Percentiles rank a stretch among this genome's conserved stretches.
Conservation (phyloP, 2,329 filamentous ascomycete species). For the Phialophora tarda region DNA sequence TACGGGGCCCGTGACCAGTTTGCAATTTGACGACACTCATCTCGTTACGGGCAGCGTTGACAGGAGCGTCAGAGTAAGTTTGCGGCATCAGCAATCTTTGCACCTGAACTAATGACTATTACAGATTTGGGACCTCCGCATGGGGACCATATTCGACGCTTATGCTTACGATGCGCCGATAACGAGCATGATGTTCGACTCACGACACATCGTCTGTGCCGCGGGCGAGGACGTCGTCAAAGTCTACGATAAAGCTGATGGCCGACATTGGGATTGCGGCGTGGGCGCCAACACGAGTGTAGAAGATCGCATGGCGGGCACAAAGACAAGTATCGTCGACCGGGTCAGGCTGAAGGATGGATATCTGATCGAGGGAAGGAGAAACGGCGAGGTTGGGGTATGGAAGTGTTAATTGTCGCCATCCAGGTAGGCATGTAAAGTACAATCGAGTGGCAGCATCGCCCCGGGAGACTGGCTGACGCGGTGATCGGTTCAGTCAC, state of each 20-base stretch:
- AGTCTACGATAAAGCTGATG: slow-evolving; percentile 97
- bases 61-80: slow-evolving; percentile 85
- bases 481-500: neutral
- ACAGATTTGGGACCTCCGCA: slow-evolving; percentile 98
- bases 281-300: slow-evolving; percentile 66
- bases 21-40: slow-evolving; percentile 96
- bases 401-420: slow-evolving; percentile 72
- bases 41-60: slow-evolving; percentile 92
- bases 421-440: neutral
- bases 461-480: neutral
- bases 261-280: slow-evolving; percentile 94
- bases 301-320: slow-evolving; percentile 67
- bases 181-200: slow-evolving; percentile 97
- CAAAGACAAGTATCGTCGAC: slow-evolving; percentile 74
- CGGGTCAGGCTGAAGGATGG: slow-evolving; percentile 90
- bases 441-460: neutral
- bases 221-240: slow-evolving; percentile 94
- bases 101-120: slow-evolving; percentile 39
- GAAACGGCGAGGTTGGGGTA: slow-evolving; percentile 84
- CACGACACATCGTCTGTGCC: slow-evolving; percentile 84
- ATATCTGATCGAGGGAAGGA: slow-evolving; percentile 87
- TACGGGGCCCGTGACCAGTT: slow-evolving; percentile 88
- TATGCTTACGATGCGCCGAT: slow-evolving; percentile 93
- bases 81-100: slow-evolving; percentile 26
- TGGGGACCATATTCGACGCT: slow-evolving; percentile 91